phyloP scores from a whole-genome alignment of 257 asterid genomes.

The Solanum etuberosum region DNA sequence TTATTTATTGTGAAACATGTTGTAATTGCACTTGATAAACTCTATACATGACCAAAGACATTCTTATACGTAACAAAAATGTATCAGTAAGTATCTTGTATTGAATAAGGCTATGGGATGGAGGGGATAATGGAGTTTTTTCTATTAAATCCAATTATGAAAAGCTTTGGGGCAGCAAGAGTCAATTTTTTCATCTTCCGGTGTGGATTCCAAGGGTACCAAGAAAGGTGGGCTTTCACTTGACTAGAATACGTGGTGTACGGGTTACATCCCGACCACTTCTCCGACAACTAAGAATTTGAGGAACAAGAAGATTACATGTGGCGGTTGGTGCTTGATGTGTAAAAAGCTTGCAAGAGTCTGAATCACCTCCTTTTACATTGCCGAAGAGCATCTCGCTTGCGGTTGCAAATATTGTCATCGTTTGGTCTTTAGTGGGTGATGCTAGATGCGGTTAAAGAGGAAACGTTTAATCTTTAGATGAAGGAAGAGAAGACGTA shows the following conservation, averaged over 20 bases:
- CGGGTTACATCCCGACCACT: background rate
- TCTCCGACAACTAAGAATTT: background rate
- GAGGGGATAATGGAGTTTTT: background rate
- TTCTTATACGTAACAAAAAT: background rate
- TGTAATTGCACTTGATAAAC: background rate
- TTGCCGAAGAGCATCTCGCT: background rate
- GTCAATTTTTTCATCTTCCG: background rate
- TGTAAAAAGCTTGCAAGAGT: background rate
- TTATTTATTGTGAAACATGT: background rate
- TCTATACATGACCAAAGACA: background rate
- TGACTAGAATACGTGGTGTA: background rate
- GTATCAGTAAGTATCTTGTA: background rate
- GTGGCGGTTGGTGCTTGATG: background rate
- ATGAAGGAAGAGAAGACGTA: background rate
- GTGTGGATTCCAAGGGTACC: background rate
- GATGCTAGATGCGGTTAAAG: background rate
- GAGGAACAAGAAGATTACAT: background rate
- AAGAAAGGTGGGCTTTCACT: background rate
- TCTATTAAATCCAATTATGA: background rate
- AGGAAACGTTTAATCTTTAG: background rate
- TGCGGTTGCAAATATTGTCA: background rate
- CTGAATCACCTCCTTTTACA: background rate
- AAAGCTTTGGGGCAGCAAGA: background rate
- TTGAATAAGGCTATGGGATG: background rate
- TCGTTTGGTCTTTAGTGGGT: background rate